Percentiles rank a stretch among this genome's conserved stretches.
These are phyloP conservation scores for Elsinoe australis DNA, from an alignment of 2,329 filamentous ascomycete species.

Conservation along the genomic window DNA sequence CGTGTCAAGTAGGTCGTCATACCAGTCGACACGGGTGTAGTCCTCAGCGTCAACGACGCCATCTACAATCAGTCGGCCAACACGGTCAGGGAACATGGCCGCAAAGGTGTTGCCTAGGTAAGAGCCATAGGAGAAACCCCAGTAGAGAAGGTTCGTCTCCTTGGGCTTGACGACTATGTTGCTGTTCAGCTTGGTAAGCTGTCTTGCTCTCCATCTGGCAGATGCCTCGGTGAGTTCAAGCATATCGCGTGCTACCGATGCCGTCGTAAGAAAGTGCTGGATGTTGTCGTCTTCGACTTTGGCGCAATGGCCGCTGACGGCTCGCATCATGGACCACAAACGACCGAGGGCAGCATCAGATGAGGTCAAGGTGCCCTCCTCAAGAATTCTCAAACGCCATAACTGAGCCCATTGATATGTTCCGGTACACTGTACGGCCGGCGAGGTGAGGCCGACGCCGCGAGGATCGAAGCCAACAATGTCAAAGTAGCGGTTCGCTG, in stretches of 20 bases:
- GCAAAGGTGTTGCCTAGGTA: constrained; percentile 37
- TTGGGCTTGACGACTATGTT: constrained; percentile 22
- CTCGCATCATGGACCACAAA: constrained; percentile 36
- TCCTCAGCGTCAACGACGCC: constrained; percentile 39
- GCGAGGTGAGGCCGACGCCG: constrained; percentile 12
- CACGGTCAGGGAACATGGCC: constrained; percentile 34
- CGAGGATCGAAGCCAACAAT: constrained; percentile 41
- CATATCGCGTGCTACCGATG: constrained; percentile 44
- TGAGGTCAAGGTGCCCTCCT: constrained; percentile 29
- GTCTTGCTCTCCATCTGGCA: constrained; percentile 23
- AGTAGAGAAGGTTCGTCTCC: constrained; percentile 29
- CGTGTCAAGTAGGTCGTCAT: constrained; percentile 37
- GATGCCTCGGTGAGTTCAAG: constrained; percentile 38
- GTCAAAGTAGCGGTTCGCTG: constrained; percentile 34
- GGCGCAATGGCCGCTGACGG: constrained; percentile 28
- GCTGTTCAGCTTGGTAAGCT: not conserved
- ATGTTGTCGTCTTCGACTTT: constrained; percentile 26
- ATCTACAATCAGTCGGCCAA: constrained; percentile 37
- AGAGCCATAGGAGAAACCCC: constrained; percentile 44
- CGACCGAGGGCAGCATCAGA: constrained; percentile 38
- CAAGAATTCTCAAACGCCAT: constrained; percentile 31
- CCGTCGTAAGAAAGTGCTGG: constrained; percentile 40
- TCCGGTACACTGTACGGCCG: constrained; percentile 12
- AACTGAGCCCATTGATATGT: not conserved
- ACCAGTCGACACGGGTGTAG: constrained; percentile 31